Percentiles rank a stretch among this genome's conserved stretches.
These are phyloP conservation scores for Papilionanthe hybrid DNA, from an alignment of 116 monocot species.

Conservation along the genomic window DNA sequence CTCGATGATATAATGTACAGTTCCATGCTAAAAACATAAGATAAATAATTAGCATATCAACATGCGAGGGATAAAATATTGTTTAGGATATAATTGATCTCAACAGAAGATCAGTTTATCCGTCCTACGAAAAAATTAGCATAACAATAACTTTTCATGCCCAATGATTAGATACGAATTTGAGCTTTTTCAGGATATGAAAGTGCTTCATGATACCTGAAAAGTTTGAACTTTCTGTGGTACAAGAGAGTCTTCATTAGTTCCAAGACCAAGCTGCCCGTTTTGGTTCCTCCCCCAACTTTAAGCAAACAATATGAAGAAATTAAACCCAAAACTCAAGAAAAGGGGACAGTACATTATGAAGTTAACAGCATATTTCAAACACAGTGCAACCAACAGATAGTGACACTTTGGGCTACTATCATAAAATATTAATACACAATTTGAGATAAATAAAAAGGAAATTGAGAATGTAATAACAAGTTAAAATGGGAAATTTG, in stretches of 20 bases:
- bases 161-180: not conserved
- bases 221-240: conserved; percentile 88
- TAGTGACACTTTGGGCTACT: not conserved
- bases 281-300: conserved; percentile 99
- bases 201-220: conserved; percentile 39
- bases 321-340: not conserved
- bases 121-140: not conserved
- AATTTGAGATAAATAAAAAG: not conserved
- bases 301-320: conserved; percentile 18
- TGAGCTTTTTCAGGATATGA: not conserved
- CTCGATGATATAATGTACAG: not conserved
- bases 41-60: not conserved
- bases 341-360: not conserved
- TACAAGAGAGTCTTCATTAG: conserved; percentile 80
- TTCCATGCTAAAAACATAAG: not conserved
- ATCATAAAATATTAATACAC: not conserved
- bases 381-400: not conserved
- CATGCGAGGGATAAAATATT: not conserved
- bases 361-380: not conserved
- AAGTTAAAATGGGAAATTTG: too few relatives aligned
- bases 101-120: not conserved
- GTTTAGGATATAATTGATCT: not conserved
- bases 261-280: conserved; percentile 97
- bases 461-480: not conserved
- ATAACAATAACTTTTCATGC: not conserved